Conservation (phyloP, 2,329 filamentous ascomycete genomes). For the Bipolaris cookei region DNA sequence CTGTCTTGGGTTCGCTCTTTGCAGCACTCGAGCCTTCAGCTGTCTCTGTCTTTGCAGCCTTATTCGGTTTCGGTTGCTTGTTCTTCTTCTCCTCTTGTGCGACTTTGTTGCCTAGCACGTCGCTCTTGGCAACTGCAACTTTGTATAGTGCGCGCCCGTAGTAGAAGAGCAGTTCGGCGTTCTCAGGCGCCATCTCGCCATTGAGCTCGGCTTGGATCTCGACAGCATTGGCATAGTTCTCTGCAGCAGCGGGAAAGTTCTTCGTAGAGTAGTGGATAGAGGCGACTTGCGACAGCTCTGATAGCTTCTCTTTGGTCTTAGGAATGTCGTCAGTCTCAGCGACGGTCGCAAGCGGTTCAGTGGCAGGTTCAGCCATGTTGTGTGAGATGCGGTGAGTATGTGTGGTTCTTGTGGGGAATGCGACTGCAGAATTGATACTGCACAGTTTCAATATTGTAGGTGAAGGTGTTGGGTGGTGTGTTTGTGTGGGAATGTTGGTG, state of each 20-base stretch:
- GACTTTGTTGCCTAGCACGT: slow-evolving; percentile 86
- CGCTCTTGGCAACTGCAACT: slow-evolving; percentile 90
- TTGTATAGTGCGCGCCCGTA: slow-evolving; percentile 95
- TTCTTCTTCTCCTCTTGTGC: slow-evolving; percentile 63
- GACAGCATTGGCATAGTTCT: slow-evolving; percentile 85
- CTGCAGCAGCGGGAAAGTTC: slow-evolving; percentile 83
- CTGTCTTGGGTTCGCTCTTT: slow-evolving; percentile 53
- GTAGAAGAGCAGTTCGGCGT: slow-evolving; percentile 91
- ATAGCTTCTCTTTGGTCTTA: slow-evolving; percentile 67
- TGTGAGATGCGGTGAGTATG: neutral
- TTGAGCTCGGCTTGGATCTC: slow-evolving; percentile 90
- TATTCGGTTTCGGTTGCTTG: slow-evolving; percentile 58
- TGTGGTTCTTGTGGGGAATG: slow-evolving; percentile 3
- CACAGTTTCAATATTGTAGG: slow-evolving; percentile 1
- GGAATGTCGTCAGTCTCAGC: slow-evolving; percentile 36
- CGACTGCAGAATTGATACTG: slow-evolving; percentile 4
- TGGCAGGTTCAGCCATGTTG: slow-evolving; percentile 36
- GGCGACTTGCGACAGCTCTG: slow-evolving; percentile 79
- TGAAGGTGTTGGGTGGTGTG: slow-evolving; percentile 6
- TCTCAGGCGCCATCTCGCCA: slow-evolving; percentile 87
- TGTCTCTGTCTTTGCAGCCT: slow-evolving; percentile 51
- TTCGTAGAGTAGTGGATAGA: slow-evolving; percentile 87
- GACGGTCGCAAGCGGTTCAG: slow-evolving; percentile 28
- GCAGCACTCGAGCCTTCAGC: slow-evolving; percentile 38
- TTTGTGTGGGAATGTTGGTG: neutral